Evolutionary conservation across 106 monocot genomes (phyloP), one percentile per base, ranked within the genome.

Genomic region (Allium sativum): DNA sequence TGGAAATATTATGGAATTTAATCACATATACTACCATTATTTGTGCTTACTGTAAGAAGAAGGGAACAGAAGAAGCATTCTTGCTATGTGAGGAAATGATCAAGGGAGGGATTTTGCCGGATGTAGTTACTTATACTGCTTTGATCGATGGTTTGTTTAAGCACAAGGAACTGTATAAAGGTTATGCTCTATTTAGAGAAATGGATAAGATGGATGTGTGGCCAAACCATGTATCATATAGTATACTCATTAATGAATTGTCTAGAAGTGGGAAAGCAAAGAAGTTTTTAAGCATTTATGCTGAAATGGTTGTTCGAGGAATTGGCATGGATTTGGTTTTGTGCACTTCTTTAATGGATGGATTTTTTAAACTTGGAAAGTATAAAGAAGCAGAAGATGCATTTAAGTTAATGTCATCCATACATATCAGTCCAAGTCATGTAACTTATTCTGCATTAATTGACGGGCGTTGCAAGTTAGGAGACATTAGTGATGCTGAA

Each of bases 81-180:
- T 18, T 40, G n/a, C 68, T 87, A 67, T 88, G 85, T 48, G 82
- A 91, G 55, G 88, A 85, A 56, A 98, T 92, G 92, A 76, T 98
- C 16, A 78, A 46, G 69, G 66, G 68, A 8, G 87, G 82, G 21
- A 76, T 88, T 47, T 69, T 98, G 62, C 98, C 88, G 0, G 92
- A 92, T 78, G 82, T 82, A 43, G 91, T 92, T 68, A 82, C 91
- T 48, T 85, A 82, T 60, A 88, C 77, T 51, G 65, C 82, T 16
- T 68, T 98, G 7, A 72, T 91, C 17, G 64, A 72, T 61, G 88
- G 92, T 2, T 65, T 92, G 42, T 85, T 84, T 65, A 85, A 73
- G 74, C 72, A 43, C 17, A 72, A 76, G 4, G 76, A 66, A 31
- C 62, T 92, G 4, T 62, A 48, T 4, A 76, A 92, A 65, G 98